Conservation (phyloP, 2,329 filamentous ascomycete species). For the Trichoderma atroviride region DNA sequence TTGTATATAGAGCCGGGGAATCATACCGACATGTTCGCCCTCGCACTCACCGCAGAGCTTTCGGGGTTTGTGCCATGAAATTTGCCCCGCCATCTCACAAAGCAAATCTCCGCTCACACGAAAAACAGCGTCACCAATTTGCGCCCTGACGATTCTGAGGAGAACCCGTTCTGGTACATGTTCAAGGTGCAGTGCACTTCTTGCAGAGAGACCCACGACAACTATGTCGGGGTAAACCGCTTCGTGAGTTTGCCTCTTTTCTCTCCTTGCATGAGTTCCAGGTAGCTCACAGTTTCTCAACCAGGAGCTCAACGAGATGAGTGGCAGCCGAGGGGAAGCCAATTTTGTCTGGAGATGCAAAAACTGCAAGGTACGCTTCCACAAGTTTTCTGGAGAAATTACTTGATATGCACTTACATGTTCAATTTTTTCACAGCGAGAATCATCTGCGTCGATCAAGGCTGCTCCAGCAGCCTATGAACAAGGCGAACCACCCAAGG, state of each 20-base stretch:
- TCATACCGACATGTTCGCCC: constrained; percentile 60
- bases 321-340: constrained; percentile 89
- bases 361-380: constrained; percentile 77
- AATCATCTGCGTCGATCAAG: constrained; percentile 84
- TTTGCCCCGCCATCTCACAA: constrained; percentile 17
- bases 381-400: neutral
- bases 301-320: constrained; percentile 87
- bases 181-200: constrained; percentile 99
- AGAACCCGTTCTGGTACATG: constrained; percentile 90
- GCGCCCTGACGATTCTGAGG: constrained; percentile 77
- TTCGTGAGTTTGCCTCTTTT: constrained; percentile 64
- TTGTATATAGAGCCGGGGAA: neutral
- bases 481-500: constrained; percentile 70
- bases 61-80: constrained; percentile 57
- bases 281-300: constrained; percentile 24
- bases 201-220: constrained; percentile 87
- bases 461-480: constrained; percentile 72
- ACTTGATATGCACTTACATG: neutral
- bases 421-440: constrained; percentile 57
- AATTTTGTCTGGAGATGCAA: constrained; percentile 99
- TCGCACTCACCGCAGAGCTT: constrained; percentile 69
- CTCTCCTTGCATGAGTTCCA: neutral
- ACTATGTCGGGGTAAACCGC: constrained; percentile 81
- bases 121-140: constrained; percentile 80
- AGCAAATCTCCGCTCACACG: constrained; percentile 5